Conservation (phyloP, 129 eudicot species). For the Mikania micrantha region DNA sequence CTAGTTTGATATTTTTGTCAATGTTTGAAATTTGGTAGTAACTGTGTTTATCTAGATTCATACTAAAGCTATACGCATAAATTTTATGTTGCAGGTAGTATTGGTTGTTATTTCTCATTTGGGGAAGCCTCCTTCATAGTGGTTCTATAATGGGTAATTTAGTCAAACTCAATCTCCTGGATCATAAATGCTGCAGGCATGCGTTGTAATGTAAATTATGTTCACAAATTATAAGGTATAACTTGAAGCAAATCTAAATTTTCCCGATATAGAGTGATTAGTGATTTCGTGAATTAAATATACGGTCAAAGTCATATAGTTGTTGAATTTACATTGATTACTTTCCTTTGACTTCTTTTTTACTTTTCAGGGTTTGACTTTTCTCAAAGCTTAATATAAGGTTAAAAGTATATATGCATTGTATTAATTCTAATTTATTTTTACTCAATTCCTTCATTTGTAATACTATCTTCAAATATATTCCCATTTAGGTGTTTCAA, state of each 20-base stretch:
- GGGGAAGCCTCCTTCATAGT: not conserved
- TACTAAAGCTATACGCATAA: not conserved
- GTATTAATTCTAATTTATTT: conserved; percentile 3
- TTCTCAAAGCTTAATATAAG: not conserved
- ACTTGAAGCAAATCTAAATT: not conserved
- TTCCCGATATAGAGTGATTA: not conserved
- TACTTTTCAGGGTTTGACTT: not conserved
- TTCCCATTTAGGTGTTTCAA: not conserved
- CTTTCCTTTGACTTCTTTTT: not conserved
- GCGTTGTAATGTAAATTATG: not conserved
- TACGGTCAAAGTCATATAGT: conserved; percentile 11
- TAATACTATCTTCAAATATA: not conserved
- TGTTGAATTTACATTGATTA: not conserved
- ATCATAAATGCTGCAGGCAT: not conserved
- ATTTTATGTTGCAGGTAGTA: conserved; percentile 13
- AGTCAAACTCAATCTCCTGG: not conserved
- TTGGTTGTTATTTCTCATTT: conserved; percentile 10
- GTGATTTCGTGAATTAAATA: not conserved
- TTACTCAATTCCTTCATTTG: not conserved
- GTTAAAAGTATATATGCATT: not conserved
- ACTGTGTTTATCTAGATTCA: not conserved
- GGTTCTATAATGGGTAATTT: not conserved
- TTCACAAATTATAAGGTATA: not conserved
- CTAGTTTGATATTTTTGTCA: conserved; percentile 10
- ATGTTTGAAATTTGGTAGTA: not conserved